Percentiles rank a stretch among this genome's conserved stretches.
These are phyloP conservation scores for Plicaturopsis crispa DNA, from an alignment of 768 basidiomycete genomes.

Conservation along the genomic window DNA sequence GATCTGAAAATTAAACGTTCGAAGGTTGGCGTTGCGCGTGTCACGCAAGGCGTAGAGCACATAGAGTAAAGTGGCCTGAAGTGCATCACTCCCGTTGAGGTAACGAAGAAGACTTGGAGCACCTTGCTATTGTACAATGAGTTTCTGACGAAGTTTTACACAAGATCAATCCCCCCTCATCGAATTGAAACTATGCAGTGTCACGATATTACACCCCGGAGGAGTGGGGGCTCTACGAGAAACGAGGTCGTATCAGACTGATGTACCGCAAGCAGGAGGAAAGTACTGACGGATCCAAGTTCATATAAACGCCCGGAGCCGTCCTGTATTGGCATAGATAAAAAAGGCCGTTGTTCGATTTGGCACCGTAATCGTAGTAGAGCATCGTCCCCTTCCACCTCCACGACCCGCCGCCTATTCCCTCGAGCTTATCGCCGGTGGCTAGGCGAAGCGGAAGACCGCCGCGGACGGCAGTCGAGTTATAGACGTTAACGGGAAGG, in stretches of 20 bases:
- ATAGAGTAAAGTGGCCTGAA: no score
- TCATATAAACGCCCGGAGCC: constrained; percentile 42
- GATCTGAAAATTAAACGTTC: no score
- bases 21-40: no score
- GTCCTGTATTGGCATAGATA: constrained; percentile 28
- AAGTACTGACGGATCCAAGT: constrained; percentile 33
- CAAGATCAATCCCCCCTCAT: no score
- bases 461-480: constrained; percentile 27
- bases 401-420: constrained; percentile 40
- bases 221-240: constrained; percentile 26
- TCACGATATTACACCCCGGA: constrained; percentile 31
- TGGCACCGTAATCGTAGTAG: constrained; percentile 36
- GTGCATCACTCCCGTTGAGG: no score
- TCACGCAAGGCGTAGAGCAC: no score
- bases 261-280: constrained; percentile 1
- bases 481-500: constrained; percentile 45
- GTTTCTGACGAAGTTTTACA: no score
- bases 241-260: constrained; percentile 1
- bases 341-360: constrained; percentile 36
- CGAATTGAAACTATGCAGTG: constrained; percentile 36
- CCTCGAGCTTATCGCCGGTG: constrained; percentile 27
- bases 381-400: constrained; percentile 50
- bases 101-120: no score
- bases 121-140: no score
- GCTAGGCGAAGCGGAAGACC: constrained; percentile 37